A percentile compares a stretch with the other conserved stretches of the same genome.
These are phyloP conservation scores for Aspergillus calidoustus DNA, from an alignment of 2,329 filamentous ascomycete genomes.

Conservation along the genomic window DNA sequence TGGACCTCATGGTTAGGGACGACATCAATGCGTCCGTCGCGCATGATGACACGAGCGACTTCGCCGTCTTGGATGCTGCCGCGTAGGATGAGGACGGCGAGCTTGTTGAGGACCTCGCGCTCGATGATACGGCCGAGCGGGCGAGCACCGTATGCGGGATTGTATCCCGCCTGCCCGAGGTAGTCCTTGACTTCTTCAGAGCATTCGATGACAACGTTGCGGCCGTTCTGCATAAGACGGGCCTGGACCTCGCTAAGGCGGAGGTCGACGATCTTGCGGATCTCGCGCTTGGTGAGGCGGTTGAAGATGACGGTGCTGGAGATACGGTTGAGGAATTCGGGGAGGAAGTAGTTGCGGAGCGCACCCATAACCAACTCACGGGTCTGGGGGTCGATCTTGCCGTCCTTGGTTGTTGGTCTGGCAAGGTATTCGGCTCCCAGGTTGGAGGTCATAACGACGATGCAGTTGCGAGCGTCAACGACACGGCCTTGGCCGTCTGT, in stretches of 20 bases:
- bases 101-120: constrained; percentile 91
- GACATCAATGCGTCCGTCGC: constrained; percentile 79
- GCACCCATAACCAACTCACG: constrained; percentile 88
- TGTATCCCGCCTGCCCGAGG: constrained; percentile 88
- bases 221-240: constrained; percentile 80
- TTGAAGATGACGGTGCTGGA: constrained; percentile 98
- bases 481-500: constrained; percentile 96
- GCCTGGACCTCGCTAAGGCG: constrained; percentile 88
- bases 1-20: constrained; percentile 78
- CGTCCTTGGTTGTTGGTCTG: constrained; percentile 76
- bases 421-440: constrained; percentile 92
- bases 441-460: constrained; percentile 99
- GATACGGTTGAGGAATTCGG: constrained; percentile 98
- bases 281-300: constrained; percentile 85
- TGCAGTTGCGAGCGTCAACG: constrained; percentile 95
- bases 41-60: constrained; percentile 75
- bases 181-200: constrained; percentile 89
- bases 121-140: constrained; percentile 90
- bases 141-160: constrained; percentile 90
- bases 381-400: constrained; percentile 83
- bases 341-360: constrained; percentile 93
- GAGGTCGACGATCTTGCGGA: constrained; percentile 93
- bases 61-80: constrained; percentile 87
- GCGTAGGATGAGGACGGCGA: constrained; percentile 88
- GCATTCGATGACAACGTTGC: constrained; percentile 83